Conservation (phyloP, 2,329 filamentous ascomycete genomes). For the Lachnellula suecica region DNA sequence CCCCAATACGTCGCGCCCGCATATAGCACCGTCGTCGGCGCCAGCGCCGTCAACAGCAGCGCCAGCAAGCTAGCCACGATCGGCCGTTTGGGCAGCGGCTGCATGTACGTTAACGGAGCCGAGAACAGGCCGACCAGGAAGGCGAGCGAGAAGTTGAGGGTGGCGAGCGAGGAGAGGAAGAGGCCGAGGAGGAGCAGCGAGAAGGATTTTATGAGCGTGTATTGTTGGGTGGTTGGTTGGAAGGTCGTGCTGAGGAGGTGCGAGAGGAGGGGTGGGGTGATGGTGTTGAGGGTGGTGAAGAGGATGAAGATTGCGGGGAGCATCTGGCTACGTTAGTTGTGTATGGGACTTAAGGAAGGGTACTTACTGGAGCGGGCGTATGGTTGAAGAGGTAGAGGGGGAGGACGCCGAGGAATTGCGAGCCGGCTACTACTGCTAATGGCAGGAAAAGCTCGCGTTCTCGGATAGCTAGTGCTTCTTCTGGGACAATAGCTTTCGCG, state of each 20-base stretch:
- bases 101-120: constrained; percentile 75
- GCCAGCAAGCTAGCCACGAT: constrained; percentile 43
- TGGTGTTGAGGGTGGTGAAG: constrained; percentile 54
- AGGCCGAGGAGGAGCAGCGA: constrained; percentile 90
- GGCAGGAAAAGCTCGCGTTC: constrained; percentile 67
- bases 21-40: constrained; percentile 58
- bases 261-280: constrained; percentile 58
- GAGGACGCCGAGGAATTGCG: constrained; percentile 75
- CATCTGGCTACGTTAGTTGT: constrained; percentile 41
- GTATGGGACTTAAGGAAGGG: not conserved
- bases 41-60: constrained; percentile 56
- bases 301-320: constrained; percentile 57
- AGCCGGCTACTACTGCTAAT: constrained; percentile 66
- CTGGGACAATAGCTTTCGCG: constrained; percentile 24
- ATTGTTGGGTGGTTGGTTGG: constrained; percentile 64
- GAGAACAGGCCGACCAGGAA: constrained; percentile 81
- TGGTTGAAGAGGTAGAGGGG: constrained; percentile 89
- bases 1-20: constrained; percentile 46
- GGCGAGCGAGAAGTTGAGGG: constrained; percentile 90
- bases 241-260: constrained; percentile 50
- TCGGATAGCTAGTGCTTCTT: constrained; percentile 21
- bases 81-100: constrained; percentile 43
- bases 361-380: constrained; percentile 57
- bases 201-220: constrained; percentile 81
- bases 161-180: constrained; percentile 88